Base-by-base conservation (phyloP, 2,329 filamentous ascomycete genomes). In the Didymellaceae sp. region DNA sequence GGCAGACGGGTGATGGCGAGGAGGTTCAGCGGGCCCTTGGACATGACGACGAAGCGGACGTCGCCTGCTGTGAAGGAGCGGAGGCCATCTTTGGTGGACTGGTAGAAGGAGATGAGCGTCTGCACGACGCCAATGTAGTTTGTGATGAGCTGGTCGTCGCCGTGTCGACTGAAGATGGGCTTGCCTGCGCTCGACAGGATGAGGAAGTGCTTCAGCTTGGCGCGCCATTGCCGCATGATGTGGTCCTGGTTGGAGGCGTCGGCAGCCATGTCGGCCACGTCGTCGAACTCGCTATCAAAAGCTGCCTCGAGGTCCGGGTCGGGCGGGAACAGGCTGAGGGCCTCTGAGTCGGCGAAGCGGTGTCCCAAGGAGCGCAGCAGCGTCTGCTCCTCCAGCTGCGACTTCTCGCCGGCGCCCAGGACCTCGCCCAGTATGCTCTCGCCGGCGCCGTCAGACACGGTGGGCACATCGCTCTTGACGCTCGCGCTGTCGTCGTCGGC, bases 91-190 rank as follows among this genome's bases (percentile, higher is more conserved):
- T 88, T 83, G 7, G 87, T 83, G 35, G 86, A 86, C 70, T 96
- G 88, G 68, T 95, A 97, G 70, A 97, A 97, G 1, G 94, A 97
- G 55, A 99, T 96, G 62, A 99, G 93, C 33, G 94, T 99, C 71
- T 97, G 94, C 2, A 97, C 87, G 14, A 99, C 88, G 31, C 94
- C 94, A 71, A 97, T 93, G 63, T 94, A 97, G 41, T 89, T 89
- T 63, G 95, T 96, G 68, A 97, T 91, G 33, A 97, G 78, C 45
- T 88, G 86, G 59, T 96, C 82, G 62, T 97, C 91, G 31, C 95
- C 94, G 70, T 99, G 93, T 39, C 95, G 85, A 66, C 91, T 97
- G 80, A 93, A 99, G 39, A 99, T 95, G 9, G 94, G 95, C 72
- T 99, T 99, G 16, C 94, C 94, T 8, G 95, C 93, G 11, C 91